Conservation (phyloP, 768 basidiomycete genomes). For the Termitomyces sp. region DNA sequence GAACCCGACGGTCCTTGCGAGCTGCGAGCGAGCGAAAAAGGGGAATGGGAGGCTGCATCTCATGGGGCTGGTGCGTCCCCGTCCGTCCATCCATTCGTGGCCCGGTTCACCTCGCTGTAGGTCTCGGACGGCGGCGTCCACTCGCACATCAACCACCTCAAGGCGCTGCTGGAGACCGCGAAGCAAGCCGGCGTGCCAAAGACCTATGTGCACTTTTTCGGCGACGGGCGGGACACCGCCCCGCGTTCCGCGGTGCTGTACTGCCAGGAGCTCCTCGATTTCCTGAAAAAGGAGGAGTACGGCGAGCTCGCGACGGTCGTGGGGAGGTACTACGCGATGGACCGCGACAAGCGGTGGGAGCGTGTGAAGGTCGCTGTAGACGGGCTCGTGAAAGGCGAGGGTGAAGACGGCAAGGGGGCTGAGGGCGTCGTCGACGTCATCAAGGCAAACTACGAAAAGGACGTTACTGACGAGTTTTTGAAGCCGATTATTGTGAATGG, state of each 20-base stretch:
- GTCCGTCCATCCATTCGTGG: background rate
- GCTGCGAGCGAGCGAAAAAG: conserved; percentile 74
- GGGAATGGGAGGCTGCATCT: conserved; percentile 82
- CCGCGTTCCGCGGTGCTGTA: conserved; percentile 80
- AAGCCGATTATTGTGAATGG: conserved; percentile 91
- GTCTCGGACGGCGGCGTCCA: conserved; percentile 97
- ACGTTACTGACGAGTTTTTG: conserved; percentile 92
- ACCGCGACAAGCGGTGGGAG: conserved; percentile 96
- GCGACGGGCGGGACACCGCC: conserved; percentile 92
- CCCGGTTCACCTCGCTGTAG: conserved; percentile 16
- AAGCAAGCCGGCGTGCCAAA: conserved; percentile 82
- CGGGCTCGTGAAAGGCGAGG: conserved; percentile 71
- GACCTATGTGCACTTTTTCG: conserved; percentile 90
- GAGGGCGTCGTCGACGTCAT: conserved; percentile 43
- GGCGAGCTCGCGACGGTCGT: conserved; percentile 83
- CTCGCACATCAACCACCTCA: conserved; percentile 88
- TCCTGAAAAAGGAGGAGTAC: conserved; percentile 68
- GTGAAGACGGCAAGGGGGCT: conserved; percentile 41
- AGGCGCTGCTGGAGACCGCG: conserved; percentile 85
- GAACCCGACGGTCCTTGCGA: conserved; percentile 63
- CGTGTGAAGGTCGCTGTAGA: conserved; percentile 87
- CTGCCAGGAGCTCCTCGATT: conserved; percentile 69
- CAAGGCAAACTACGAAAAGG: conserved; percentile 70
- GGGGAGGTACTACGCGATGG: conserved; percentile 96
- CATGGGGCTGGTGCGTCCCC: conserved; percentile 67